Evolutionary conservation across 1,139 yeast species (phyloP), one percentile per base, ranked within the genome.

Genomic region (Zygosaccharomyces sapae): DNA sequence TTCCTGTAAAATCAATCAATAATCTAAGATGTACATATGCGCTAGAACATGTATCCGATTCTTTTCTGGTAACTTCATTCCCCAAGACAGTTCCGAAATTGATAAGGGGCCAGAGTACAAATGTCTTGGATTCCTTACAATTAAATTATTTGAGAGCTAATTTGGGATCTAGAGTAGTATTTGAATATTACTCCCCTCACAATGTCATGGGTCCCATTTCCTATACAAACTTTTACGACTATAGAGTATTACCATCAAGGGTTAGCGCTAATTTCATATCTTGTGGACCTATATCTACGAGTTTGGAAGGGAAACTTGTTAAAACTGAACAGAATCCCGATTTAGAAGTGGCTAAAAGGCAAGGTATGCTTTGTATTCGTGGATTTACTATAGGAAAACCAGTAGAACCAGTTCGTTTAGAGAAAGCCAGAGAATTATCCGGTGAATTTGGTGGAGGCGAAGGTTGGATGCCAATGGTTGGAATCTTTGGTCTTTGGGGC

Each of bases 311-410:
- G 5, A 70, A 70, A 51, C 49, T 70, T 18, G 70, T 79, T 38
- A 76, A 77, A 56, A 62, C 78, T 10, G 62, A 66, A 12, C 63
- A 68, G 33, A 59, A 69, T 40, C 63, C 67, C 5, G 61, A 66
- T 2, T 54, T 66, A 1, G 60, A 65, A 9, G 69, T 71, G 22
- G 68, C 62, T 1, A 68, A 68, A 33, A 65, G 68, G 41, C 66
- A 65, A 34, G 89, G 89, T 2, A 73, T 72, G 57, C 59, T 84
- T 3, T 70, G 74, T 55, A 69, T 80, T 1, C 70, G 92, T 50
- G 94, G 92, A 0, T 84, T 82, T 61, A 78, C 76, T 43, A 74
- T 84, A 33, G 90, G 90, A 0, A 81, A 74, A 48, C 71, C 72
- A 5, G 58, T 62, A 1, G 70, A 66, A 27, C 43, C 50, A 2